These are phyloP conservation scores for Trametes pubescens DNA, from an alignment of 1,284 basidiomycete species.

Conservation along the genomic window DNA sequence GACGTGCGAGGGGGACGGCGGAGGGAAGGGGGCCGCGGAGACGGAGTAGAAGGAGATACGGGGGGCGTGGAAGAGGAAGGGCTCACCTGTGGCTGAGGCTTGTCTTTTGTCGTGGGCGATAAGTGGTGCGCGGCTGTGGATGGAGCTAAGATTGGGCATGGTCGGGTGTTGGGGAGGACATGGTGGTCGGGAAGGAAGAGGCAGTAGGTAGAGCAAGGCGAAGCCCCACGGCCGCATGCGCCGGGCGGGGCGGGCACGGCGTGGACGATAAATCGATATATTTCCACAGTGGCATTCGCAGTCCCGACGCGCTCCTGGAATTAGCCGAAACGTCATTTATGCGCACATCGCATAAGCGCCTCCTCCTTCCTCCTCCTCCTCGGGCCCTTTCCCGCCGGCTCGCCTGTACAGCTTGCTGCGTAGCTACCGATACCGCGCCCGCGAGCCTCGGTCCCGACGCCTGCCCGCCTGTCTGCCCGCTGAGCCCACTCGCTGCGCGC, in stretches of 20 bases:
- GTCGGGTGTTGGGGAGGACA: constrained; percentile 19
- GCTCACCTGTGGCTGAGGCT: constrained; percentile 25
- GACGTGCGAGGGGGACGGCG: constrained; percentile 3
- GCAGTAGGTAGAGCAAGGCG: constrained; percentile 5
- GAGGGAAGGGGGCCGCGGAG: not conserved
- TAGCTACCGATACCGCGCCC: not conserved
- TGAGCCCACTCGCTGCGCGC: not conserved
- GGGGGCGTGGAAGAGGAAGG: constrained; percentile 13
- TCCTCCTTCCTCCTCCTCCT: constrained; percentile 3
- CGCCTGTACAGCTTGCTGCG: not conserved
- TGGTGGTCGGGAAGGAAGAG: constrained; percentile 19
- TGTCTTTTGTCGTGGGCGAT: constrained; percentile 22
- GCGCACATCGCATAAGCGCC: constrained; percentile 1
- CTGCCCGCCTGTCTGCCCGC: not conserved
- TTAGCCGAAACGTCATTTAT: constrained; percentile 25
- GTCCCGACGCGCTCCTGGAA: not conserved
- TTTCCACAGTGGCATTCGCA: not conserved
- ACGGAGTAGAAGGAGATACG: constrained; percentile 7
- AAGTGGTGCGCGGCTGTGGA: not conserved
- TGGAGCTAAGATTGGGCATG: constrained; percentile 17
- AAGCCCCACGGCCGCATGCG: not conserved
- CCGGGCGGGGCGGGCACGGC: not conserved
- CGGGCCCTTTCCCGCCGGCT: not conserved
- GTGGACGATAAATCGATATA: not conserved
- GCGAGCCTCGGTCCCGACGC: not conserved